These are phyloP conservation scores for Kwoniella botswanensis DNA, from an alignment of 768 basidiomycete species.

Conservation along the genomic window DNA sequence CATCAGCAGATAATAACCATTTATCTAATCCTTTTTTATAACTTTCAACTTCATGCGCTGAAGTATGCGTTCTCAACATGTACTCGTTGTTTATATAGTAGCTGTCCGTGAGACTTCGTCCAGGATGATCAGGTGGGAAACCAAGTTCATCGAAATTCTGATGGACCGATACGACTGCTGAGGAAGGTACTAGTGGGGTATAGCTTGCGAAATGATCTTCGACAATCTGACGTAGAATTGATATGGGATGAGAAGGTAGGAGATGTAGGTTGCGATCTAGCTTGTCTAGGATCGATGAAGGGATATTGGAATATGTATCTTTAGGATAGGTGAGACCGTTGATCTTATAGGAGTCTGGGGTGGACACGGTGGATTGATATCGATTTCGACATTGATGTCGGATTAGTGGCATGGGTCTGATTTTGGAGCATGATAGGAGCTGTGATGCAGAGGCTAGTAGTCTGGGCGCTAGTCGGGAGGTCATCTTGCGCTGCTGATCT, in stretches of 20 bases:
- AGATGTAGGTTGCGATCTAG: slow-evolving; percentile 76
- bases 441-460: background rate
- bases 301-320: slow-evolving; percentile 84
- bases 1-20: slow-evolving; percentile 95
- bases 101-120: slow-evolving; percentile 84
- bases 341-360: slow-evolving; percentile 36
- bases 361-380: slow-evolving; percentile 12
- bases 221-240: slow-evolving; percentile 80
- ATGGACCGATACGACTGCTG: slow-evolving; percentile 84
- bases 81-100: slow-evolving; percentile 90
- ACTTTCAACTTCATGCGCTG: slow-evolving; percentile 95
- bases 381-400: background rate
- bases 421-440: background rate
- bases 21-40: slow-evolving; percentile 73
- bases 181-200: slow-evolving; percentile 73
- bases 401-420: background rate
- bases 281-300: slow-evolving; percentile 82
- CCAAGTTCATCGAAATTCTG: slow-evolving; percentile 96
- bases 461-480: background rate
- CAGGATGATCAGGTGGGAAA: slow-evolving; percentile 91
- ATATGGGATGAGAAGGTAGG: slow-evolving; percentile 78
- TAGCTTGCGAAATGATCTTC: slow-evolving; percentile 82
- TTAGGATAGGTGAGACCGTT: slow-evolving; percentile 64
- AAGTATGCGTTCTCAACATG: slow-evolving; percentile 97
- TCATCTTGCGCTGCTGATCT: background rate